A percentile compares a stretch with the other conserved stretches of the same genome.
Conservation (phyloP, 2,329 filamentous ascomycete species). For the Monosporascus sp. region DNA sequence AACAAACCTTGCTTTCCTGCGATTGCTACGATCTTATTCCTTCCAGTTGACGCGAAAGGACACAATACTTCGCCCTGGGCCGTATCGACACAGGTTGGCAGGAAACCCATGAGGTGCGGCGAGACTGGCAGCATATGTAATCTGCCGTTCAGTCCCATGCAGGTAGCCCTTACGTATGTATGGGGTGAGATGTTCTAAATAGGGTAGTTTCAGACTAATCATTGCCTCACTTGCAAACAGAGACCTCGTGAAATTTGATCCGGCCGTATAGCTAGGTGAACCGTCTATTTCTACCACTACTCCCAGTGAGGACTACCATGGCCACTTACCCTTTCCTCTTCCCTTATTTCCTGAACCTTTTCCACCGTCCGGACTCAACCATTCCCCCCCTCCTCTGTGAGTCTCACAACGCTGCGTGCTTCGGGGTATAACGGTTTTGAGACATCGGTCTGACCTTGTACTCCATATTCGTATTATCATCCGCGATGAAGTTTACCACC, state of each 20-base stretch:
- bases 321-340: neutral
- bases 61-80: no score
- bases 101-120: no score
- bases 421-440: neutral
- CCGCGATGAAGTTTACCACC: slow-evolving; percentile 7
- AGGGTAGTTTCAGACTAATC: neutral
- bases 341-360: neutral
- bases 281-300: neutral
- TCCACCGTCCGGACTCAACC: no score
- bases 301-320: neutral
- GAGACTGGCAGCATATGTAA: neutral
- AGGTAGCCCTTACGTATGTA: neutral
- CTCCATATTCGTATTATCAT: neutral
- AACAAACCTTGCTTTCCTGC: neutral
- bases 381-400: no score
- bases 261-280: neutral
- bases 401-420: neutral
- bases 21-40: neutral
- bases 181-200: neutral
- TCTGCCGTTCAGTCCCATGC: neutral
- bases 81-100: no score
- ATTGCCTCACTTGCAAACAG: neutral
- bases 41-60: neutral
- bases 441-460: neutral
- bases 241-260: neutral